Base-by-base conservation (phyloP, 805 yeast species). In the Suhomyces pyralidae region DNA sequence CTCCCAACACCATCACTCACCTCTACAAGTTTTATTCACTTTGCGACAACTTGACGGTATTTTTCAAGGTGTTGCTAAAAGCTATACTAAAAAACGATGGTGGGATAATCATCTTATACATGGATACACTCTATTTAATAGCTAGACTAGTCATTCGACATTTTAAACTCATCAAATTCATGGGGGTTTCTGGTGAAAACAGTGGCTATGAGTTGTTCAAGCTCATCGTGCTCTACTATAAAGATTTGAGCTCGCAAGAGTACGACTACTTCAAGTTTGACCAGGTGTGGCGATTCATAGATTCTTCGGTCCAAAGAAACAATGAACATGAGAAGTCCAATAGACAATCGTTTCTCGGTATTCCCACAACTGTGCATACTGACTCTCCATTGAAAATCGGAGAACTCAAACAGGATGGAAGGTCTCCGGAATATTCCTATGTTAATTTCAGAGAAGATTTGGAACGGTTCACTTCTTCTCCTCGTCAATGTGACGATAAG, bases 1-100 rank as follows among this genome's bases (percentile, higher is more conserved):
- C 67, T 1, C 69, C 75, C 2, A 47, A 53, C 1, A 63, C 64
- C 10, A 57, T 76, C 7, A 56, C 71, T 5, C 58, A 60, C n/a
- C 58, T 74, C 19, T 74, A 73, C 53, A 49, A 61, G 14, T 62
- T 73, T 36, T 76, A 72, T 53, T 55, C 66, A 1, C 55, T 67
- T 5, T 78, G 78, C 62, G 80, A 65, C 62, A 76, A 66, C 54
- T 52, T 74, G 34, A 66, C 79, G 0, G 74, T 73, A 1, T 76
- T 77, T 51, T 73, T 73, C 65, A 73, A 71, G 45, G 69, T 61
- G 0, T 59, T 74, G 10, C 54, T 74, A 19, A 67, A 66, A 45
- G 66, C 63, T 25, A 57, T 75, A 2, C 58, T 76, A 48, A 68
- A 61, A 44, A 76, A 76, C 58, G 79, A 75, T 46, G 70, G 72